These are phyloP conservation scores for Termitomyces eurrhizus DNA, from an alignment of 768 basidiomycete species.

Conservation along the genomic window DNA sequence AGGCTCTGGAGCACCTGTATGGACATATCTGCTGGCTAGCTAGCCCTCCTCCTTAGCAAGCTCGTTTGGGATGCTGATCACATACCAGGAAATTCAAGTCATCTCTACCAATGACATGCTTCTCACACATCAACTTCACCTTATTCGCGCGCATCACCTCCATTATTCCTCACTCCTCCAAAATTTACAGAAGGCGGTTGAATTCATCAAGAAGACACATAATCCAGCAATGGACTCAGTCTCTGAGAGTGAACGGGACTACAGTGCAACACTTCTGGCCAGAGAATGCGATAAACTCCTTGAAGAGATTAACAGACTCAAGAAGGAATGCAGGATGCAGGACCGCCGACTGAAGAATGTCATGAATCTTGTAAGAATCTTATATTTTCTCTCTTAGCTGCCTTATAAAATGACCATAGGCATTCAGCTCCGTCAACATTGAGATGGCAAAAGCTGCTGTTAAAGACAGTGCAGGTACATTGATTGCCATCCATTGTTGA, in stretches of 20 bases:
- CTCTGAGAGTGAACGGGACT: conserved; percentile 21
- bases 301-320: conserved; percentile 45
- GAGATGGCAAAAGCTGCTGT: conserved; percentile 50
- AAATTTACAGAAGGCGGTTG: conserved; percentile 42
- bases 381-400: neutral
- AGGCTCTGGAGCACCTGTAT: conserved; percentile 22
- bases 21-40: conserved; percentile 22
- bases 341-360: conserved; percentile 48
- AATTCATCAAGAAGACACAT: conserved; percentile 37
- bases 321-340: conserved; percentile 37
- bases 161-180: conserved; percentile 45
- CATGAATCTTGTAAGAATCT: conserved; percentile 39
- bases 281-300: conserved; percentile 48
- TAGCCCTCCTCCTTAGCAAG: neutral
- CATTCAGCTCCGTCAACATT: conserved; percentile 57
- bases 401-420: conserved; percentile 27
- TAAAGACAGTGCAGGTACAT: conserved; percentile 43
- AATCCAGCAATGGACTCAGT: conserved; percentile 48
- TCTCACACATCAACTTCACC: conserved; percentile 45
- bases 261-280: conserved; percentile 30
- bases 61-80: neutral
- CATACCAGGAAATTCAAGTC: conserved; percentile 39
- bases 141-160: conserved; percentile 49
- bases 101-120: conserved; percentile 34
- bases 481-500: neutral